These are phyloP conservation scores for Russula griseocarnosa DNA, from an alignment of 768 basidiomycete genomes.

Conservation along the genomic window DNA sequence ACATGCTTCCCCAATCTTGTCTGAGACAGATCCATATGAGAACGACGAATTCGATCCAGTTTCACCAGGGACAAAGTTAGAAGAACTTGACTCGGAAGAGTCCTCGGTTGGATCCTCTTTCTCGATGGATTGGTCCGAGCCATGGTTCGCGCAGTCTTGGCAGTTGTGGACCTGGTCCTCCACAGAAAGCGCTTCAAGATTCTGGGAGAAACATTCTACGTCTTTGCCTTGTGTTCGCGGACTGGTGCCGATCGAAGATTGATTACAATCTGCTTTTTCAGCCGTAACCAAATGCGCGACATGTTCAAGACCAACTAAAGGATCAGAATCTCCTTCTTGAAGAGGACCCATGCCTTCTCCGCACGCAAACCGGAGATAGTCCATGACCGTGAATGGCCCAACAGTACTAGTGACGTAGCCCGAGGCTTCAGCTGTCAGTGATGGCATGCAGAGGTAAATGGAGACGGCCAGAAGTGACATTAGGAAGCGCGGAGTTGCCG, in stretches of 20 bases:
- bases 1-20: slow-evolving; percentile 89
- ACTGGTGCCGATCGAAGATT: slow-evolving; percentile 1
- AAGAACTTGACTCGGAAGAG: slow-evolving; percentile 27
- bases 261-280: slow-evolving; percentile 29
- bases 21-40: slow-evolving; percentile 82
- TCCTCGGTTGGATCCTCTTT: slow-evolving; percentile 31
- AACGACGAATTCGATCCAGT: slow-evolving; percentile 41
- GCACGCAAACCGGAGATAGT: slow-evolving; percentile 78
- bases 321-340: slow-evolving; percentile 45
- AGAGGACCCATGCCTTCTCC: slow-evolving; percentile 57
- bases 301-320: slow-evolving; percentile 66
- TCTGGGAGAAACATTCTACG: slow-evolving; percentile 10
- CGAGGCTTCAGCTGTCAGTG: slow-evolving; percentile 72
- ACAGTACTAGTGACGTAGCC: slow-evolving; percentile 65
- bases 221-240: slow-evolving; percentile 5
- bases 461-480: slow-evolving; percentile 84
- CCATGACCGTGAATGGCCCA: slow-evolving; percentile 70
- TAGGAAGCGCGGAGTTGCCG: slow-evolving; percentile 74
- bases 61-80: slow-evolving; percentile 32
- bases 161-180: slow-evolving; percentile 1
- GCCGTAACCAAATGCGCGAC: slow-evolving; percentile 51
- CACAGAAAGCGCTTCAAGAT: slow-evolving; percentile 12
- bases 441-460: slow-evolving; percentile 79
- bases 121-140: slow-evolving; percentile 15
- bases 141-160: not conserved